phyloP scores from a whole-genome alignment of 139 green algal genomes.

The Volvox africanus region DNA sequence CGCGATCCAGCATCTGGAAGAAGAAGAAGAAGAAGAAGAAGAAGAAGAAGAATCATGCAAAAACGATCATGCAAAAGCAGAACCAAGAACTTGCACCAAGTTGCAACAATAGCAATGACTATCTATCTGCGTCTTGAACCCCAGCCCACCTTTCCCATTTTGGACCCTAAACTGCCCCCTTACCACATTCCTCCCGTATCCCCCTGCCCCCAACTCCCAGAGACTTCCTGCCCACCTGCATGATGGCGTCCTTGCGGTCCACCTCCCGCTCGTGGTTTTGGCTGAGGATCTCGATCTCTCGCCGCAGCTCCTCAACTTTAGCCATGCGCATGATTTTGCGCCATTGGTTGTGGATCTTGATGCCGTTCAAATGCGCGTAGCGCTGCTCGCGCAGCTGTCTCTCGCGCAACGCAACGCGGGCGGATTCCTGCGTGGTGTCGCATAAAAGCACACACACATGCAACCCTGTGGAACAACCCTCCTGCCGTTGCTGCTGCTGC shows the following conservation, averaged over 20 bases:
- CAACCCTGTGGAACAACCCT: too few relatives aligned
- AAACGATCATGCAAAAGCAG: too few relatives aligned
- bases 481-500: too few relatives aligned
- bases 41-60: too few relatives aligned
- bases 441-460: too few relatives aligned
- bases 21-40: too few relatives aligned
- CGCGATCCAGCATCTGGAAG: conserved; percentile 82
- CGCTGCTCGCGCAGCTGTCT: conserved; percentile 76
- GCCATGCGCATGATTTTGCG: conserved; percentile 89
- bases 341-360: conserved; percentile 93
- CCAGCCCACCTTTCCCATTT: background rate
- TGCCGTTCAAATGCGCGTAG: conserved; percentile 79
- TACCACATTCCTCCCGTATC: background rate
- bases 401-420: conserved; percentile 60
- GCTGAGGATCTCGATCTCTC: conserved; percentile 84
- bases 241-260: conserved; percentile 87
- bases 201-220: background rate
- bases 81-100: too few relatives aligned
- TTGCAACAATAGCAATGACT: too few relatives aligned
- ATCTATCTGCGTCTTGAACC: too few relatives aligned
- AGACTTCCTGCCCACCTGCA: conserved; percentile 70
- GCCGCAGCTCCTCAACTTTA: conserved; percentile 88
- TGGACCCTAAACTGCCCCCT: background rate
- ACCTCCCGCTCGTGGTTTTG: conserved; percentile 87
- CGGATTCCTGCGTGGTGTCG: conserved; percentile 51